Evolutionary conservation across 495 filamentous ascomycete genomes (phyloP).

Genomic region (Xylaria curta): DNA sequence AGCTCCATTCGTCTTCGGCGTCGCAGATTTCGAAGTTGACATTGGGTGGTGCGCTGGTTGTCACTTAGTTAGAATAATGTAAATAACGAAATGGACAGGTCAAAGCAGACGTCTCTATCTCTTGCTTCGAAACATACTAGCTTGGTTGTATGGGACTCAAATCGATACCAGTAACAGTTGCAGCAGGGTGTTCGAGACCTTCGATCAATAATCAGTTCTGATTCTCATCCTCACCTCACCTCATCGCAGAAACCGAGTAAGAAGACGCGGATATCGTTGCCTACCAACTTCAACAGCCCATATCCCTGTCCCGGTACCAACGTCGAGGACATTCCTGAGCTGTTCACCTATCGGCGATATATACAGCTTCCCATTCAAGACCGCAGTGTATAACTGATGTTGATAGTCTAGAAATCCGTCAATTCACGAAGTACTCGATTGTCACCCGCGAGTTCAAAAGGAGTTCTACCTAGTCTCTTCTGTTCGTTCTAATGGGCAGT

Average conservation of each 20-base stretch:
- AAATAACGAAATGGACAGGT: too few species aligned
- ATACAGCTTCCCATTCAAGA: conserved; percentile 55
- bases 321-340: conserved; percentile 58
- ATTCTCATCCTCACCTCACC: background rate
- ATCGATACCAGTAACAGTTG: conserved; percentile 62
- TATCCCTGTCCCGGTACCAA: conserved; percentile 65
- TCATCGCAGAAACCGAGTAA: background rate
- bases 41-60: conserved; percentile 55
- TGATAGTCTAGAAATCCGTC: conserved; percentile 37
- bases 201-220: conserved; percentile 1
- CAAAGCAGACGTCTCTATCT: background rate
- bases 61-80: background rate
- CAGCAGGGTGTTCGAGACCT: conserved; percentile 48
- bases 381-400: conserved; percentile 60
- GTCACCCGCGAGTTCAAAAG: too few species aligned
- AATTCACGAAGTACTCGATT: background rate
- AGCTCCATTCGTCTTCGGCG: conserved; percentile 61
- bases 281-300: conserved; percentile 64
- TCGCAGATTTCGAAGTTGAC: conserved; percentile 63
- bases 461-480: conserved; percentile 31
- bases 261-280: background rate
- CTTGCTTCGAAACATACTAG: conserved; percentile 29
- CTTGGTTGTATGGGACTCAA: conserved; percentile 40
- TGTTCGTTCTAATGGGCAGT: conserved; percentile 29
- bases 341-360: conserved; percentile 47